Percentiles rank a stretch among this genome's conserved stretches.
These are phyloP conservation scores for Talaromyces verruculosus DNA, from an alignment of 2,329 filamentous ascomycete genomes.

Conservation along the genomic window DNA sequence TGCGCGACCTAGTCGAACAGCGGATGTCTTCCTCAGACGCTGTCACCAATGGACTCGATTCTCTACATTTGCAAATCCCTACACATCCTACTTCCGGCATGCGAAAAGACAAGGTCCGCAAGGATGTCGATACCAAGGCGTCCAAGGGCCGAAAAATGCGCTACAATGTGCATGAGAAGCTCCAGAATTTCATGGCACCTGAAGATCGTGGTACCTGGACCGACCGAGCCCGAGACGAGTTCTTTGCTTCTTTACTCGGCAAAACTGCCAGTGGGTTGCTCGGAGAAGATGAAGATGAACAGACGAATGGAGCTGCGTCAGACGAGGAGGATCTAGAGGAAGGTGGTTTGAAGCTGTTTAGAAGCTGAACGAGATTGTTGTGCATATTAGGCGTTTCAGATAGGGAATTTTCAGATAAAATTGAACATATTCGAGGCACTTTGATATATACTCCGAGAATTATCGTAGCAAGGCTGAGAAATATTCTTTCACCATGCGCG, in stretches of 20 bases:
- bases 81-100: slow-evolving; percentile 45
- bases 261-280: slow-evolving; percentile 62
- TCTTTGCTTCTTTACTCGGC: slow-evolving; percentile 74
- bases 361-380: slow-evolving; percentile 19
- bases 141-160: slow-evolving; percentile 93
- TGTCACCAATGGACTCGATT: slow-evolving; percentile 48
- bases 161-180: slow-evolving; percentile 92
- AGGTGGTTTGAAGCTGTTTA: slow-evolving; percentile 38
- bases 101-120: slow-evolving; percentile 66
- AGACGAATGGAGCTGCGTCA: slow-evolving; percentile 40
- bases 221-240: slow-evolving; percentile 70
- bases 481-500: not conserved
- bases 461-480: not conserved
- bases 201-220: slow-evolving; percentile 82
- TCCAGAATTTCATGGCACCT: slow-evolving; percentile 96
- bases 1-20: slow-evolving; percentile 91
- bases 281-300: slow-evolving; percentile 56
- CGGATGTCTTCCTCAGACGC: slow-evolving; percentile 64
- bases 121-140: slow-evolving; percentile 86
- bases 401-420: not conserved
- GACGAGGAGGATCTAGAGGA: slow-evolving; percentile 32
- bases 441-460: not conserved
- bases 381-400: not conserved
- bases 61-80: slow-evolving; percentile 37
- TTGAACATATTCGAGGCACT: not conserved